A percentile compares a stretch with the other conserved stretches of the same genome.
phyloP scores from a whole-genome alignment of 495 filamentous ascomycete species.

The Saxispiralis lemnorum region DNA sequence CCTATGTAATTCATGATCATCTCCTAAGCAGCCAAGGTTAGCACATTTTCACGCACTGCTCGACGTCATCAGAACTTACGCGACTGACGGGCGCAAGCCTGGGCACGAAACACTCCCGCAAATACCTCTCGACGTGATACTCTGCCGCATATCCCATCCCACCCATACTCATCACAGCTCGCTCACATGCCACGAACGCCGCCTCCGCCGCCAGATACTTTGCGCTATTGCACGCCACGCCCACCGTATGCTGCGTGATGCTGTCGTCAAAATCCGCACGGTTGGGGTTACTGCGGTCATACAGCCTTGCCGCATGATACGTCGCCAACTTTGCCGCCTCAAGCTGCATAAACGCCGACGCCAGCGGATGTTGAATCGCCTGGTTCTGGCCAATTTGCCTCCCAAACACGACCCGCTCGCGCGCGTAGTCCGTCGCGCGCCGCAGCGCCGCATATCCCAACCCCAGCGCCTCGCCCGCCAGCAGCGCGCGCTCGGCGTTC shows the following conservation, averaged over 20 bases:
- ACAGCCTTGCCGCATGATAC: constrained; percentile 59
- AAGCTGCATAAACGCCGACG: constrained; percentile 57
- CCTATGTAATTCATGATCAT: constrained; percentile 70
- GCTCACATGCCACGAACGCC: constrained; percentile 55
- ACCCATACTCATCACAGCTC: constrained; percentile 38
- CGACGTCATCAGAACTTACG: constrained; percentile 15
- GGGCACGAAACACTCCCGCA: constrained; percentile 58
- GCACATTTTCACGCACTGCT: not conserved
- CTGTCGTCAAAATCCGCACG: constrained; percentile 26
- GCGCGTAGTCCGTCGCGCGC: constrained; percentile 45
- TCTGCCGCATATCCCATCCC: constrained; percentile 68
- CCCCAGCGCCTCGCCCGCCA: constrained; percentile 62
- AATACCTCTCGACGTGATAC: constrained; percentile 61
- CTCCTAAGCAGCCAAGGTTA: constrained; percentile 27
- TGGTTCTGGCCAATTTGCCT: constrained; percentile 59
- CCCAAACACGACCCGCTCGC: constrained; percentile 51
- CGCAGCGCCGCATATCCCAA: constrained; percentile 57
- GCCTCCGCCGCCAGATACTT: constrained; percentile 71
- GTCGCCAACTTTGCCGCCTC: constrained; percentile 64
- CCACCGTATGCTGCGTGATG: constrained; percentile 44
- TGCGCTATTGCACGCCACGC: constrained; percentile 56
- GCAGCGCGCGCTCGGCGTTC: constrained; percentile 64
- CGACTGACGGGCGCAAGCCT: constrained; percentile 57
- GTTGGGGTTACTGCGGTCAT: constrained; percentile 36
- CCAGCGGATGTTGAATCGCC: constrained; percentile 56